A percentile compares a stretch with the other conserved stretches of the same genome.
Evolutionary conservation across 2,329 filamentous ascomycete genomes (phyloP).

Genomic region (Colletotrichum liriopes): DNA sequence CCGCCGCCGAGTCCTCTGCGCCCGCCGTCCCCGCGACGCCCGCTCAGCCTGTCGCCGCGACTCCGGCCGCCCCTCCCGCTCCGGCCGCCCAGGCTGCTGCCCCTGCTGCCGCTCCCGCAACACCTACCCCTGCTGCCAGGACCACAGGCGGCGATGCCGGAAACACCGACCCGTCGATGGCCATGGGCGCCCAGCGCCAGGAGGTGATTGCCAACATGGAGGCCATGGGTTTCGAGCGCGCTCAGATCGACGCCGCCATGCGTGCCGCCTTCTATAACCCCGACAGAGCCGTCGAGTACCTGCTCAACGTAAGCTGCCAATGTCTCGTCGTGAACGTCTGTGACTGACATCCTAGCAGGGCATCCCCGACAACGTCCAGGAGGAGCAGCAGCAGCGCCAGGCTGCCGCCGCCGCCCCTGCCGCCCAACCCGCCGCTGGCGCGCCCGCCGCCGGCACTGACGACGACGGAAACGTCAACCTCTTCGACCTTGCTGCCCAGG

Average conservation of each 20-base stretch:
- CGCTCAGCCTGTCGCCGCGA: conserved; percentile 66
- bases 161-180: conserved; percentile 81
- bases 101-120: conserved; percentile 65
- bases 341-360: conserved; percentile 69
- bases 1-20: conserved; percentile 70
- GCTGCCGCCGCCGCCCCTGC: conserved; percentile 61
- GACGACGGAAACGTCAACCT: conserved; percentile 84
- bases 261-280: conserved; percentile 97
- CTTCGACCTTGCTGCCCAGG: conserved; percentile 91
- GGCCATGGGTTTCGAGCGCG: conserved; percentile 93
- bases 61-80: conserved; percentile 65
- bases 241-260: conserved; percentile 93
- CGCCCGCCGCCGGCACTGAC: conserved; percentile 58
- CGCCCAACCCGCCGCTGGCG: conserved; percentile 57
- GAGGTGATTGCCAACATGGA: conserved; percentile 94
- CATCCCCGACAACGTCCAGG: conserved; percentile 87
- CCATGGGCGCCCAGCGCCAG: conserved; percentile 86
- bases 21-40: conserved; percentile 74
- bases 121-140: conserved; percentile 69
- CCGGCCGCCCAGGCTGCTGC: conserved; percentile 64
- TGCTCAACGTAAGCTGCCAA: conserved; percentile 79
- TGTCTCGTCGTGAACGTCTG: not conserved
- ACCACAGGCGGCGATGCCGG: conserved; percentile 63
- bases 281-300: conserved; percentile 96
- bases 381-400: conserved; percentile 73